Conservation (phyloP, 2,329 filamentous ascomycete genomes). For the Raffaelea ambrosiae region DNA sequence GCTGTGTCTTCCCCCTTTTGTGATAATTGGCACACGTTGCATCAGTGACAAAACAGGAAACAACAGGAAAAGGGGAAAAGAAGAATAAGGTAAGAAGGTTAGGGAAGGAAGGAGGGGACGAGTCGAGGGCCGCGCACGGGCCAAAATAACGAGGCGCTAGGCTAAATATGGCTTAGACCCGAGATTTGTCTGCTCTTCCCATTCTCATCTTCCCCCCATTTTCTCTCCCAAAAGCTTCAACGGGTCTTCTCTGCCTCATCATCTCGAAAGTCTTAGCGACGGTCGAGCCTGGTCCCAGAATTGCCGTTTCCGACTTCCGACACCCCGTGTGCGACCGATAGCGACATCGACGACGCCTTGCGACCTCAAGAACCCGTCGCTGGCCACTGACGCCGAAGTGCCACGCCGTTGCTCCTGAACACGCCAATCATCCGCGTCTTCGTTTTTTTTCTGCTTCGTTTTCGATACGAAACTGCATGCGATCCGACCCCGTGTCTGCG, state of each 20-base stretch:
- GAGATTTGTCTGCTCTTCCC: slow-evolving; percentile 7
- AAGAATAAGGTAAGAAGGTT: slow-evolving; percentile 1
- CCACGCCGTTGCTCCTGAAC: no score
- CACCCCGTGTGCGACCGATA: no score
- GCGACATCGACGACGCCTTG: no score
- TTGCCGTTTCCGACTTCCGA: neutral
- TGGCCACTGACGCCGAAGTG: no score
- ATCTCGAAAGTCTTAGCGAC: neutral
- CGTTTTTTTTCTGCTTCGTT: no score
- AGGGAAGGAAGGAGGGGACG: slow-evolving; percentile 6
- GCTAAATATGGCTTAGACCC: slow-evolving; percentile 8
- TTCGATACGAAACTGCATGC: neutral
- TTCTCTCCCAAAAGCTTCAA: slow-evolving; percentile 5
- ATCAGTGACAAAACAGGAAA: neutral
- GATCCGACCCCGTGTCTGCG: neutral
- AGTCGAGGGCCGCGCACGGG: slow-evolving; percentile 10
- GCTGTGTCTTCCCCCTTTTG: no score
- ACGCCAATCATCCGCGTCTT: no score
- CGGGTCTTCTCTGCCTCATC: slow-evolving; percentile 5
- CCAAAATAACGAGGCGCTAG: slow-evolving; percentile 11
- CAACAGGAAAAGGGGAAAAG: neutral
- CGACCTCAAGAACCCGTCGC: no score
- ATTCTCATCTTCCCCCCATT: slow-evolving; percentile 10
- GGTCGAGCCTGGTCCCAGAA: neutral
- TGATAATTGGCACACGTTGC: no score